A percentile compares a stretch with the other conserved stretches of the same genome.
Evolutionary conservation across 768 basidiomycete genomes (phyloP).

Genomic region (Coprinellus aureogranulatus): DNA sequence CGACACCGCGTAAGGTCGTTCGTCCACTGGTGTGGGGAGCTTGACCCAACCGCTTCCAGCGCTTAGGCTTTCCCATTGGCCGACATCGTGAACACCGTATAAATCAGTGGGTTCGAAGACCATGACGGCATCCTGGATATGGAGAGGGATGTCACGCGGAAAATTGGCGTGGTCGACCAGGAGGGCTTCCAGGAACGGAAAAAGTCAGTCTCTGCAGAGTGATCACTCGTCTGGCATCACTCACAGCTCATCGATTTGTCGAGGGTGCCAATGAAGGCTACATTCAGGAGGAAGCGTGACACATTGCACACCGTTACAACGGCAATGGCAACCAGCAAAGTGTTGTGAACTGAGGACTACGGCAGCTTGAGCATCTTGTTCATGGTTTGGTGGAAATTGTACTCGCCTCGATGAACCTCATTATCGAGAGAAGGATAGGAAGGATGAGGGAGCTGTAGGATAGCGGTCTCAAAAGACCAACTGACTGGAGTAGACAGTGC

Average conservation of each 20-base stretch:
- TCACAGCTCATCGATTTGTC: neutral
- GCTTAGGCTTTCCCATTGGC: conserved; percentile 12
- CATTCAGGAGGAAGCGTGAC: neutral
- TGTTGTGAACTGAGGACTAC: neutral
- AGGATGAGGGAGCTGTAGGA: too few relatives aligned
- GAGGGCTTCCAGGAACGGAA: neutral
- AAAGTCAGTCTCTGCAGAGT: neutral
- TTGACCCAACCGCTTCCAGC: conserved; percentile 15
- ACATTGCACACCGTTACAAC: neutral
- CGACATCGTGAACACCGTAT: conserved; percentile 14
- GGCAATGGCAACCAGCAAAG: neutral
- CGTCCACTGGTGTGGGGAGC: neutral
- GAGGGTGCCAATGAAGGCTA: neutral
- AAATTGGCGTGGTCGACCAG: neutral
- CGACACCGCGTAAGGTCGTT: conserved; percentile 10
- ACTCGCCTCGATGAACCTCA: too few relatives aligned
- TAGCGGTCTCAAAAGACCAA: too few relatives aligned
- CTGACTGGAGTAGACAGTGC: too few relatives aligned
- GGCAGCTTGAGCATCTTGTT: too few relatives aligned
- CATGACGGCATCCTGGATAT: conserved; percentile 8
- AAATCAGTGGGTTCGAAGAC: conserved; percentile 7
- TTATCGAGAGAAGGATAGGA: too few relatives aligned
- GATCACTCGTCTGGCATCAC: neutral
- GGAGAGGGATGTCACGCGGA: conserved; percentile 9
- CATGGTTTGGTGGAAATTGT: too few relatives aligned